A percentile compares a stretch with the other conserved stretches of the same genome.
Evolutionary conservation across 2,329 filamentous ascomycete species (phyloP).

Genomic region (Boeremia lycopersici): DNA sequence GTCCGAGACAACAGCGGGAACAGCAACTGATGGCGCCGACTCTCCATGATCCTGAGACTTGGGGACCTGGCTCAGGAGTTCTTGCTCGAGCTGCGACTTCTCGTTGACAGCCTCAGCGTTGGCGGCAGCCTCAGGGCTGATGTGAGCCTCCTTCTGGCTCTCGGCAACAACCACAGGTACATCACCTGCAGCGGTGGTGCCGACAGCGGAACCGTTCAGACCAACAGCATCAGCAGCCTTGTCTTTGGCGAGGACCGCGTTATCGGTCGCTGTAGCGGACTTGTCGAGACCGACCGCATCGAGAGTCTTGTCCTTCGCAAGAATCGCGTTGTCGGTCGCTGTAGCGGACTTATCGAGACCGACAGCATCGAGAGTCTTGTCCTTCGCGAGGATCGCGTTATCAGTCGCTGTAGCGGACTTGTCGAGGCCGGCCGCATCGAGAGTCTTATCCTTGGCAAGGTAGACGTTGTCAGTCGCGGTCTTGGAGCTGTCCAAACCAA

Average conservation of each 20-base stretch:
- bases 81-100: constrained; percentile 73
- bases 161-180: constrained; percentile 69
- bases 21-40: constrained; percentile 26
- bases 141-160: constrained; percentile 69
- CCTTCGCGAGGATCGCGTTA: too few species aligned
- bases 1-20: constrained; percentile 58
- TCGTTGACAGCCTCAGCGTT: constrained; percentile 68
- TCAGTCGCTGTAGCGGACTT: constrained; percentile 49
- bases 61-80: constrained; percentile 59
- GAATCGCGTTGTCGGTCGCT: constrained; percentile 46
- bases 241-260: constrained; percentile 29
- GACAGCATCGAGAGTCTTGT: constrained; percentile 11
- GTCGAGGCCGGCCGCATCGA: constrained; percentile 59
- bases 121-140: constrained; percentile 69
- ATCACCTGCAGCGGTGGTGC: constrained; percentile 40
- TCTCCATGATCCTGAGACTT: constrained; percentile 50
- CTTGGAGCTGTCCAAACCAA: constrained; percentile 50
- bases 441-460: constrained; percentile 70
- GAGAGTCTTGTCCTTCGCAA: constrained; percentile 36
- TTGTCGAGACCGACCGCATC: constrained; percentile 48
- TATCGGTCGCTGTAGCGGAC: constrained; percentile 43
- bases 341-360: constrained; percentile 49
- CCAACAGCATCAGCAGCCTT: constrained; percentile 47
- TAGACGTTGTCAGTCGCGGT: constrained; percentile 49
- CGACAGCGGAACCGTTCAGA: constrained; percentile 20